Evolutionary conservation across 805 yeast species (phyloP).

Genomic region (Yarrowia keelungensis): DNA sequence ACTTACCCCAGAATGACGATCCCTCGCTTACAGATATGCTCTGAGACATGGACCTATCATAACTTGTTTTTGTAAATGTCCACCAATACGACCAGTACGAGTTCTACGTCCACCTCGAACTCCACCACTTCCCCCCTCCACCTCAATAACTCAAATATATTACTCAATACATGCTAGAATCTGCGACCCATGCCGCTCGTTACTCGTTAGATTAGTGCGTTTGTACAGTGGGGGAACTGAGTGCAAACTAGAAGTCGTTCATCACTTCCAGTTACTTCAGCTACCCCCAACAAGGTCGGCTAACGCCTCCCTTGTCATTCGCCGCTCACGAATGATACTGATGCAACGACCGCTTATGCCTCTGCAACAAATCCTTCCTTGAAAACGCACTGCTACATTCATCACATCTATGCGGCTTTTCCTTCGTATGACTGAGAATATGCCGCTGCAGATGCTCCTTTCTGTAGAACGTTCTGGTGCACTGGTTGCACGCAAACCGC

Average conservation of each 20-base stretch:
- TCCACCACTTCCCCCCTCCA: not conserved
- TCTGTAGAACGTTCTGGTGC: conserved; percentile 24
- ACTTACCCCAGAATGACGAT: too few relatives aligned
- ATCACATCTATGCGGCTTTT: conserved; percentile 20
- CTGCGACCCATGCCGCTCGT: not conserved
- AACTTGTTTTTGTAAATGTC: too few relatives aligned
- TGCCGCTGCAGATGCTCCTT: conserved; percentile 38
- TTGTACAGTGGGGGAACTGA: too few relatives aligned
- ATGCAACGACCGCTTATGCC: conserved; percentile 32
- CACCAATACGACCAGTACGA: too few relatives aligned
- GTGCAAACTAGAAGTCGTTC: too few relatives aligned
- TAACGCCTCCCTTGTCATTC: too few relatives aligned
- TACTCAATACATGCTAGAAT: conserved; percentile 20
- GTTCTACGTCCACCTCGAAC: too few relatives aligned
- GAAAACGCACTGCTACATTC: conserved; percentile 30
- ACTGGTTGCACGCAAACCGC: conserved; percentile 30
- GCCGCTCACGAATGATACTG: conserved; percentile 1
- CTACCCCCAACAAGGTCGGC: too few relatives aligned
- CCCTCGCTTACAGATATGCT: too few relatives aligned
- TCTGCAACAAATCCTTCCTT: conserved; percentile 34
- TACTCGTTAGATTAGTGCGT: conserved; percentile 11
- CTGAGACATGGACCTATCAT: too few relatives aligned
- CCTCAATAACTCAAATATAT: conserved; percentile 5
- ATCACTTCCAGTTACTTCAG: too few relatives aligned
- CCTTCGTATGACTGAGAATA: conserved; percentile 35